These are phyloP conservation scores for Fusarium guadeloupense DNA, from an alignment of 2,329 filamentous ascomycete species.

Conservation along the genomic window DNA sequence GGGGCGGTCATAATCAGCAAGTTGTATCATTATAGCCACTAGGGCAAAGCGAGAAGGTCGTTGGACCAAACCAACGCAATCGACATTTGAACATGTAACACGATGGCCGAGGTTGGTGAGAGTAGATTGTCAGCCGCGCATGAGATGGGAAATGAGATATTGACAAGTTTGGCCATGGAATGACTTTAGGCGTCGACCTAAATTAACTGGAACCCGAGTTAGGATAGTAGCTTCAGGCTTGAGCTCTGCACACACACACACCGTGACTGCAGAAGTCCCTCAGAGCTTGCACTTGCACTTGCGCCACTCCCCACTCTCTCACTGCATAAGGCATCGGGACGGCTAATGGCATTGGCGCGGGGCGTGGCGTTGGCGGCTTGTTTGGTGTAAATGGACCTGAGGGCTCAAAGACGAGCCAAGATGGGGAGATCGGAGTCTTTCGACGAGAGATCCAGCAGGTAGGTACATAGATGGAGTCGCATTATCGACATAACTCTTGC, in stretches of 20 bases:
- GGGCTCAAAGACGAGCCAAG: neutral
- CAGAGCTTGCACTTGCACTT: constrained; percentile 29
- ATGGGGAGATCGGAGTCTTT: too few relatives aligned
- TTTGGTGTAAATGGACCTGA: constrained; percentile 10
- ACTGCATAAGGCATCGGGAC: constrained; percentile 32
- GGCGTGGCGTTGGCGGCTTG: constrained; percentile 28
- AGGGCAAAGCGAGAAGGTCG: constrained; percentile 36
- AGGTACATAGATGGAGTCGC: constrained; percentile 8
- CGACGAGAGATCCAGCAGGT: too few relatives aligned
- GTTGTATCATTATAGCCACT: constrained; percentile 20
- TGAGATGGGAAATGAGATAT: constrained; percentile 41
- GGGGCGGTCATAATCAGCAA: constrained; percentile 7
- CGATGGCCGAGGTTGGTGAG: constrained; percentile 37
- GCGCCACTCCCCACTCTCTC: constrained; percentile 18
- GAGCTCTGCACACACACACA: constrained; percentile 24
- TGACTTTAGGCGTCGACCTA: constrained; percentile 26
- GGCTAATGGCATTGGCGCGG: constrained; percentile 36
- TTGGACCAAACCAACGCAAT: constrained; percentile 7
- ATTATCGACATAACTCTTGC: too few relatives aligned
- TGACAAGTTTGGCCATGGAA: constrained; percentile 27
- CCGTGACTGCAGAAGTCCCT: constrained; percentile 39
- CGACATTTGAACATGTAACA: constrained; percentile 30
- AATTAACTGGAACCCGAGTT: constrained; percentile 23
- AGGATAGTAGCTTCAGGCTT: constrained; percentile 18
- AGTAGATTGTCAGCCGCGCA: constrained; percentile 37